phyloP scores from a whole-genome alignment of 2,329 filamentous ascomycete genomes.

The Rhinocladiella similis region DNA sequence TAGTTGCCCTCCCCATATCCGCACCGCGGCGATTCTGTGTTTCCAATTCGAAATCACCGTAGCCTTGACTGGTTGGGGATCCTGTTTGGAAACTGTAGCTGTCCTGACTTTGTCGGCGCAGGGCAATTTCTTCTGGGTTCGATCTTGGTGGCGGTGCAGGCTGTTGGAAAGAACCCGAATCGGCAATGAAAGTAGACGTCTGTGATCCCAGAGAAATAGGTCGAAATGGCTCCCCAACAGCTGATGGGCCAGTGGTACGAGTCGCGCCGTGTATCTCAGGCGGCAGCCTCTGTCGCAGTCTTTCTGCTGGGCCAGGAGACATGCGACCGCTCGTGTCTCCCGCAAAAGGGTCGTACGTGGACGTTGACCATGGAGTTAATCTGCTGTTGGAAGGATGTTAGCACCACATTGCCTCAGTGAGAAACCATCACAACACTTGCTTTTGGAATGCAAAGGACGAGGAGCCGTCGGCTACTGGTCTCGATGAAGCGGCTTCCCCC shows the following conservation, averaged over 20 bases:
- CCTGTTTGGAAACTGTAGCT: conserved; percentile 26
- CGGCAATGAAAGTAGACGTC: conserved; percentile 20
- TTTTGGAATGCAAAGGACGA: conserved; percentile 17
- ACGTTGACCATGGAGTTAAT: conserved; percentile 18
- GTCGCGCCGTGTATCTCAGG: conserved; percentile 22
- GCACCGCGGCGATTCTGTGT: conserved; percentile 22
- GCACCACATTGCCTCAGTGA: neutral
- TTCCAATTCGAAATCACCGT: conserved; percentile 28
- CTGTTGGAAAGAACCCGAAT: conserved; percentile 18
- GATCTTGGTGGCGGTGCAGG: conserved; percentile 18
- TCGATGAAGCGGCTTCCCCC: conserved; percentile 12
- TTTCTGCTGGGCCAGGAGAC: conserved; percentile 22
- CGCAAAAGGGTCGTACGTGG: conserved; percentile 23
- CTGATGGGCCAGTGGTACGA: conserved; percentile 15
- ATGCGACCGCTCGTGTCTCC: conserved; percentile 20
- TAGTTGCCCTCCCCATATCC: conserved; percentile 23
- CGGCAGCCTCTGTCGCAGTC: conserved; percentile 20
- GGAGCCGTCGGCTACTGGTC: conserved; percentile 8
- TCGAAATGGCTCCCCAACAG: conserved; percentile 21
- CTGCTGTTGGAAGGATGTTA: conserved; percentile 11
- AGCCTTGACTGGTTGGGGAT: conserved; percentile 27
- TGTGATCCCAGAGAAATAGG: conserved; percentile 22
- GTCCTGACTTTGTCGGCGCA: conserved; percentile 30
- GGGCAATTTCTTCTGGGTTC: conserved; percentile 22
- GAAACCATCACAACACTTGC: conserved; percentile 5